Conservation (phyloP, 768 basidiomycete species). For the Calvatia gigantea region DNA sequence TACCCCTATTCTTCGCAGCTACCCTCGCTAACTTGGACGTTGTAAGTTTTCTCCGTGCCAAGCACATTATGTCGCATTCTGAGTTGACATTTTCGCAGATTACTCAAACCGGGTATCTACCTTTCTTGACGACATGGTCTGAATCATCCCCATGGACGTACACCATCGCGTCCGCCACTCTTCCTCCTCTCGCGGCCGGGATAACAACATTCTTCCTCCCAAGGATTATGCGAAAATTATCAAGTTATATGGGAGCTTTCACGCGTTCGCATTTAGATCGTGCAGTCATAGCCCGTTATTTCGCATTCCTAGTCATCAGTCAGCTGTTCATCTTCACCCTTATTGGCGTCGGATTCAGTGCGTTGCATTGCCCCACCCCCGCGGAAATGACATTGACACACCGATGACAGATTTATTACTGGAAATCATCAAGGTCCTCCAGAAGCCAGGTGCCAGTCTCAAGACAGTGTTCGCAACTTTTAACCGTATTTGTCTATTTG, state of each 20-base stretch:
- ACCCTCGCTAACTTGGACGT: conserved; percentile 77
- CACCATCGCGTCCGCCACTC: conserved; percentile 73
- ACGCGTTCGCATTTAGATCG: conserved; percentile 69
- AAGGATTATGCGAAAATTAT: conserved; percentile 73
- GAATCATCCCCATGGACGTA: conserved; percentile 55
- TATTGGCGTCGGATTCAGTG: conserved; percentile 72
- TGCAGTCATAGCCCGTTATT: conserved; percentile 78
- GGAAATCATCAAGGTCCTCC: conserved; percentile 27
- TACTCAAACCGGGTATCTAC: conserved; percentile 48
- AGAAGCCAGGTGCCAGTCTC: conserved; percentile 21
- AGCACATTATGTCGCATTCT: not conserved
- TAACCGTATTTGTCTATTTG: conserved; percentile 22
- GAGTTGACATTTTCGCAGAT: conserved; percentile 26
- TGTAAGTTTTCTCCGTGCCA: conserved; percentile 32
- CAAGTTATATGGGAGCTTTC: conserved; percentile 48
- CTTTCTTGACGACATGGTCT: conserved; percentile 63
- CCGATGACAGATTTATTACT: conserved; percentile 26
- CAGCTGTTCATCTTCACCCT: conserved; percentile 83
- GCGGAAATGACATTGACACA: not conserved
- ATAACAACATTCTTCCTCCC: conserved; percentile 77
- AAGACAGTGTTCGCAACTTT: conserved; percentile 27
- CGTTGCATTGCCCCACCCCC: too few relatives aligned
- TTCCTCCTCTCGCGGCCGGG: conserved; percentile 77
- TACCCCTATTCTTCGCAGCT: conserved; percentile 80
- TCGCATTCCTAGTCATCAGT: conserved; percentile 79